Conservation (phyloP, 1,284 basidiomycete genomes). For the Moesziomyces aphidis region DNA sequence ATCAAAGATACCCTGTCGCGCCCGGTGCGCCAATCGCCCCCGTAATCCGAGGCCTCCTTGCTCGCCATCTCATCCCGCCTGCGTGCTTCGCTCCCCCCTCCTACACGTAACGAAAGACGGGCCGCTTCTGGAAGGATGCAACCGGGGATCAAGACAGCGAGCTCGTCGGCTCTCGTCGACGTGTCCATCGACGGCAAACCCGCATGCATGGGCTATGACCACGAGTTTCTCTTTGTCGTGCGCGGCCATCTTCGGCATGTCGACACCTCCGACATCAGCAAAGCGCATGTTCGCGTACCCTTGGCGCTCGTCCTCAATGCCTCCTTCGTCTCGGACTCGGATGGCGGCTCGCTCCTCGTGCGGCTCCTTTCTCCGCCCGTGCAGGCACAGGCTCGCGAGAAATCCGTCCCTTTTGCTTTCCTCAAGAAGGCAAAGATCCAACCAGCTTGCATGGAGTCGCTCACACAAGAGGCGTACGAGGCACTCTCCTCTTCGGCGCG, state of each 20-base stretch:
- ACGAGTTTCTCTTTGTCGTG: slow-evolving; percentile 53
- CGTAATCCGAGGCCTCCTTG: background rate
- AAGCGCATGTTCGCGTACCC: slow-evolving; percentile 50
- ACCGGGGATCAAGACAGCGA: background rate
- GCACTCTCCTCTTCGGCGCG: slow-evolving; percentile 16
- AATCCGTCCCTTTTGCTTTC: slow-evolving; percentile 26
- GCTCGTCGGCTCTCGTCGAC: slow-evolving; percentile 17
- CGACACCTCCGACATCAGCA: slow-evolving; percentile 11
- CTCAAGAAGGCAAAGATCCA: slow-evolving; percentile 31
- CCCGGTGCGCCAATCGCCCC: too few relatives aligned
- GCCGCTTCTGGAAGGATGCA: slow-evolving; percentile 7
- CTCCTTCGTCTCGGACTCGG: slow-evolving; percentile 59
- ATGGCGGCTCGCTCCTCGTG: slow-evolving; percentile 60
- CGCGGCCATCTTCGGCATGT: slow-evolving; percentile 26
- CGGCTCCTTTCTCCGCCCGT: slow-evolving; percentile 54
- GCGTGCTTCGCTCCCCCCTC: background rate
- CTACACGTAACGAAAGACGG: too few relatives aligned
- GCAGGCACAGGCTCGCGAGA: slow-evolving; percentile 4
- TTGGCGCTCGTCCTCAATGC: slow-evolving; percentile 51
- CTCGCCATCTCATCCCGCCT: background rate
- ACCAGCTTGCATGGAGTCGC: slow-evolving; percentile 32
- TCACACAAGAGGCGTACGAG: slow-evolving; percentile 21
- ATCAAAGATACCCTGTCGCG: too few relatives aligned
- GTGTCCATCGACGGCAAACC: slow-evolving; percentile 59
- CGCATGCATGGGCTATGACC: slow-evolving; percentile 49